Base-by-base conservation (phyloP, 1,284 basidiomycete species). In the Pascua sp. region DNA sequence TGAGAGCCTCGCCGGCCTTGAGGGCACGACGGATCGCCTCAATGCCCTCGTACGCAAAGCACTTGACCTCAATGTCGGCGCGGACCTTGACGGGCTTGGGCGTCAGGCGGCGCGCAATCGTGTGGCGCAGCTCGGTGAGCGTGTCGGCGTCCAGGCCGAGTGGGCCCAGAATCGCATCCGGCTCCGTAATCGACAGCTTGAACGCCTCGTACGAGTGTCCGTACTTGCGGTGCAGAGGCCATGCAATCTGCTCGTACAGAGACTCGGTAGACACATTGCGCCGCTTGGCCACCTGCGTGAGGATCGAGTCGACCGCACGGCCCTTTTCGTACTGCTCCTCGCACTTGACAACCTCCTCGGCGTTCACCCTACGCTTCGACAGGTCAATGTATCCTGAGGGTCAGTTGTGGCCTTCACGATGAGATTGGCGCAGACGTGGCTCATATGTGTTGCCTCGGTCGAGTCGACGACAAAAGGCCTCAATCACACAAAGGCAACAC, bases 21-120 rank as follows among this genome's bases (percentile, higher is more conserved):
- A 98, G 82, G 0, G 96, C 95, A 55, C 86, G 87, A 79, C 93
- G 93, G 78, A 98, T 97, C 3, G 95, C 94, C 70, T 97, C 92
- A 72, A 98, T 98, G n/a, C 96, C 96, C 40, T 90, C 86, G 58
- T 93, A 94, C 7, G 89, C 89, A 78, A 97, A 99, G 79, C 95
- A 98, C 43, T 93, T 97, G 53, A 98, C 81, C 78, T 98, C 94
- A 64, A 99, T 89, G 79, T 99, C 96, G 17, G 96, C 92, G 71
- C 95, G 91, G 54, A 98, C 86, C 81, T 98, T 98, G 83, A 98
- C 95, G 11, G 96, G 94, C 77, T 99, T 96, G 12, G 95, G 96
- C 2, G 95, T 98, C 56, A 98, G 82, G 45, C 96, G 86, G 52
- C 94, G 87, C 10, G 94, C 93, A 72, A 99, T 97, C 49, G 92